Conservation (phyloP, 2,329 filamentous ascomycete genomes). For the Plenodomus biglobosus region DNA sequence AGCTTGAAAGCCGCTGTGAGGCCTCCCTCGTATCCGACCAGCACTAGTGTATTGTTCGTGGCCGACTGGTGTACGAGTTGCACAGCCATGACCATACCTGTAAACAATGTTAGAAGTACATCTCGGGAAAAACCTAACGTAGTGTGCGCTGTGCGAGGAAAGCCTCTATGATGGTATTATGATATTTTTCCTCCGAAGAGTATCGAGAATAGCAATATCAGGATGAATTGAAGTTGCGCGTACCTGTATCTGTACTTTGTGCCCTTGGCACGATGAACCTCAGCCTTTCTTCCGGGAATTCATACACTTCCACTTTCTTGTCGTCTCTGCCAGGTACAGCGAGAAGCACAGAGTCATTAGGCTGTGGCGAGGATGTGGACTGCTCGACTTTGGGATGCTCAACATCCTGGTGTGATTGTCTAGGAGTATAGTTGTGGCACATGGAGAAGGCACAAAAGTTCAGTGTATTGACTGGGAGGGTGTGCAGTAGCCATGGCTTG, state of each 20-base stretch:
- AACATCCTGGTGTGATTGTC: neutral
- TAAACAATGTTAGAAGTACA: conserved; percentile 41
- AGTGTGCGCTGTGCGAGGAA: no score
- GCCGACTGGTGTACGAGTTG: conserved; percentile 32
- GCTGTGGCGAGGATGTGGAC: conserved; percentile 1
- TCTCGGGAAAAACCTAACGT: no score
- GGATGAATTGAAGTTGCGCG: conserved; percentile 2
- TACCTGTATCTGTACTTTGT: conserved; percentile 49
- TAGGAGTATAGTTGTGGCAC: conserved; percentile 42
- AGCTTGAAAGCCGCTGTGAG: conserved; percentile 67
- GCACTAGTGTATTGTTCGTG: conserved; percentile 57
- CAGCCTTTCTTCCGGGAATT: conserved; percentile 74
- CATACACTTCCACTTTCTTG: conserved; percentile 74
- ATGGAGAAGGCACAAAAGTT: conserved; percentile 89
- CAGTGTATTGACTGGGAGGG: conserved; percentile 84
- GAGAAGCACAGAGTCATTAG: conserved; percentile 57
- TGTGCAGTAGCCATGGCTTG: conserved; percentile 82
- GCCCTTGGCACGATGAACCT: conserved; percentile 58
- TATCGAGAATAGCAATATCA: neutral
- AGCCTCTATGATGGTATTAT: no score
- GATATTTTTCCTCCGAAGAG: neutral
- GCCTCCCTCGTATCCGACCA: conserved; percentile 85
- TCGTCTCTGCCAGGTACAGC: conserved; percentile 68
- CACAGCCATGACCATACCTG: conserved; percentile 89
- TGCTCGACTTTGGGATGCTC: conserved; percentile 2